Percentiles rank a stretch among this genome's conserved stretches.
These are phyloP conservation scores for Pseudofabraea citricarpa DNA, from an alignment of 2,329 filamentous ascomycete species.

Conservation along the genomic window DNA sequence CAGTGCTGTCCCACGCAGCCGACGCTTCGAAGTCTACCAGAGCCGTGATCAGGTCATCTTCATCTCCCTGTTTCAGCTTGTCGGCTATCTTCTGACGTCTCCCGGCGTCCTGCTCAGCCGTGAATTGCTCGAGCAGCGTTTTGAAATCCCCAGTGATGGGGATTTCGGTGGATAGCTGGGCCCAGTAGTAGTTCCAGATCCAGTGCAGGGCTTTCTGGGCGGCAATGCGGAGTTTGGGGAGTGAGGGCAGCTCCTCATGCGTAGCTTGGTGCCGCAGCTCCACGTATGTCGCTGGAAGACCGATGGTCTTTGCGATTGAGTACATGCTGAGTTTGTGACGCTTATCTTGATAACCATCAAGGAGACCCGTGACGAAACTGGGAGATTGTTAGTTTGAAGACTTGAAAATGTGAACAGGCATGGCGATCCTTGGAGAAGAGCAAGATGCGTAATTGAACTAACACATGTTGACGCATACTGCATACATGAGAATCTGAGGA, in stretches of 20 bases:
- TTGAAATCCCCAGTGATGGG: slow-evolving; percentile 17
- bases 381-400: slow-evolving; percentile 5
- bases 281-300: slow-evolving; percentile 73
- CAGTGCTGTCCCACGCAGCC: slow-evolving; percentile 10
- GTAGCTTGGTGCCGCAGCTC: slow-evolving; percentile 87
- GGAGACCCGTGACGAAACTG: slow-evolving; percentile 75
- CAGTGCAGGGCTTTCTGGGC: slow-evolving; percentile 68
- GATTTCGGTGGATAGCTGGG: slow-evolving; percentile 30
- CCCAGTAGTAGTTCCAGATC: slow-evolving; percentile 91
- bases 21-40: slow-evolving; percentile 17
- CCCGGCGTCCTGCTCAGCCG: slow-evolving; percentile 19
- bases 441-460: not conserved
- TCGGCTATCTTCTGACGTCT: slow-evolving; percentile 11
- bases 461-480: no score
- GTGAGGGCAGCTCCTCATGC: slow-evolving; percentile 78
- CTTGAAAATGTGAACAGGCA: no score
- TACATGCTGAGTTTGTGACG: slow-evolving; percentile 69
- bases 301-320: slow-evolving; percentile 61
- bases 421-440: no score
- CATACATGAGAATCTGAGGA: not conserved
- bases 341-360: slow-evolving; percentile 68
- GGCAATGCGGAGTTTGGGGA: slow-evolving; percentile 67
- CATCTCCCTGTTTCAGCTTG: slow-evolving; percentile 8
- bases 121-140: slow-evolving; percentile 12
- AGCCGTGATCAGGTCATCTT: slow-evolving; percentile 17